phyloP scores from a whole-genome alignment of 129 eudicot species.

The Lonicera japonica region DNA sequence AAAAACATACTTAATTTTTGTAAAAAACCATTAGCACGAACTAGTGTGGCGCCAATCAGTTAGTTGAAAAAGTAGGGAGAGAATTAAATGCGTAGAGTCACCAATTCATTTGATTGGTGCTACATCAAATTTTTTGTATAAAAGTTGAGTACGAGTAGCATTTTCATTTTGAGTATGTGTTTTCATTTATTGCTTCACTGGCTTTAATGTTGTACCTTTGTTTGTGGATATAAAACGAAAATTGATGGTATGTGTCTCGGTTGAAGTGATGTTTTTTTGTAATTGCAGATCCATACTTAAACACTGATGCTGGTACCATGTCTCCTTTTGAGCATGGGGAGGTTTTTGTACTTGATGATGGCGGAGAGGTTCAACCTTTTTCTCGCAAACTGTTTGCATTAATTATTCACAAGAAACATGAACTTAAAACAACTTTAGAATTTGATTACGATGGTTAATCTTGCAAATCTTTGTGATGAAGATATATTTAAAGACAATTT shows the following conservation, averaged over 20 bases:
- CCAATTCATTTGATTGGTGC: too few species aligned
- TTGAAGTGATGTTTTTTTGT: slow-evolving; percentile 13
- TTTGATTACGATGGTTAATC: too few species aligned
- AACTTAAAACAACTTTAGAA: not conserved
- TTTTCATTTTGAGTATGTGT: too few species aligned
- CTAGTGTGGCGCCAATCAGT: too few species aligned
- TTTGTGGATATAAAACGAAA: not conserved
- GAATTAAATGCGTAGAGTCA: too few species aligned
- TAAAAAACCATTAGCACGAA: too few species aligned
- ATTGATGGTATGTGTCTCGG: not conserved
- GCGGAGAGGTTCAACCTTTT: slow-evolving; percentile 73
- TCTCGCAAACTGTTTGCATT: not conserved
- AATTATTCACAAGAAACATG: not conserved
- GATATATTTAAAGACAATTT: not conserved
- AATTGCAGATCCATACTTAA: slow-evolving; percentile 86
- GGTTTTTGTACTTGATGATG: slow-evolving; percentile 97
- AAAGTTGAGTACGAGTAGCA: too few species aligned
- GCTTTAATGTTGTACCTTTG: slow-evolving; percentile 6
- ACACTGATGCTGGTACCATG: slow-evolving; percentile 98
- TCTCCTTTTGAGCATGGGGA: slow-evolving; percentile 99
- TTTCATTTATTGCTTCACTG: not conserved
- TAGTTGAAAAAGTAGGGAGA: too few species aligned
- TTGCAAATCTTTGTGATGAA: too few species aligned
- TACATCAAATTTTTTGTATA: too few species aligned
- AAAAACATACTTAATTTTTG: too few species aligned